Base-by-base conservation (phyloP, 345 rosid species). In the Gynandropsis gynandra region DNA sequence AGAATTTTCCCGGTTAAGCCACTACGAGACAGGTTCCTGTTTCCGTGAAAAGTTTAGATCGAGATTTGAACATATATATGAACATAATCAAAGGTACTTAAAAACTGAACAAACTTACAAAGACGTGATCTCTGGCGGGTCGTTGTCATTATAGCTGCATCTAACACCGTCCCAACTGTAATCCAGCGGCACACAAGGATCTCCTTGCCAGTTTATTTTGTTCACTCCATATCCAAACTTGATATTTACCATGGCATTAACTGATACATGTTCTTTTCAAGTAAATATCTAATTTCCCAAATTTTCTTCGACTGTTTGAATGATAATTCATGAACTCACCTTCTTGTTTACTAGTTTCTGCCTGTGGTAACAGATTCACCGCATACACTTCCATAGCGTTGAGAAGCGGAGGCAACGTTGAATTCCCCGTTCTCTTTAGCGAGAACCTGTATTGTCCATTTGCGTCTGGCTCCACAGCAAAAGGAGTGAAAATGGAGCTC, bases 341-440 rank as follows among this genome's bases (percentile, higher is more conserved):
- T 33, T 83, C 73, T 46, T 29, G 39, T 13, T 54, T 44, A 24
- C 54, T 52, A 1, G 87, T 76, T 44, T 38, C 47, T 15, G 39
- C 33, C 31, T 68, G 68, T 2, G 64, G 52, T 12, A 73, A 58
- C 6, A 54, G 42, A 51, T 52, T 61, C 0, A 53, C 68, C 17
- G 8, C 17, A 49, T 74, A 80, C 42, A 83, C 27, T 58, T 78
- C 87, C 38, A 83, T 50, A 9, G 72, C 87, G 15, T 80, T 83
- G 38, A 83, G 62, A n/a, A 72, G 43, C 17, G 83, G 85, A 7
- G 81, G 83, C 62, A 76, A 77, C 1, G 78, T 65, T 0, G 78
- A 69, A 27, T 70, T 56, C 40, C 42, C 59, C 6, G 71, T 71
- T 29, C 68, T 61, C 44, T 51, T 58, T 37, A 62, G 56, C 24